phyloP scores from a whole-genome alignment of 164 flowering plant species.

The Hamamelis virginiana region DNA sequence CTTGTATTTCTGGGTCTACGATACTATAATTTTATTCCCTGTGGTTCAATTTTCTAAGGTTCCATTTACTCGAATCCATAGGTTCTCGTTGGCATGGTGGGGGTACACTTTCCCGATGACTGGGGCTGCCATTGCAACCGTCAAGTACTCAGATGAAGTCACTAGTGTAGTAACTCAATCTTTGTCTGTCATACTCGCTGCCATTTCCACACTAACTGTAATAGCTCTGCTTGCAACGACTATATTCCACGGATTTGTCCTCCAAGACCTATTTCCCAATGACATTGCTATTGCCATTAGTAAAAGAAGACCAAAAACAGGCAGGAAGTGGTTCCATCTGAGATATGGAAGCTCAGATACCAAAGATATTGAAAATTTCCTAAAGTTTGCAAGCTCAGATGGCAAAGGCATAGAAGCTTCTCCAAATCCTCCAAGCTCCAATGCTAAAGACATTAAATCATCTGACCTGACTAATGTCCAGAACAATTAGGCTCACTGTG shows the following conservation, averaged over 20 bases:
- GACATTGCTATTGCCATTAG: slow-evolving; percentile 87
- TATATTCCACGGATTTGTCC: slow-evolving; percentile 67
- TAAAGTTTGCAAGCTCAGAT: slow-evolving; percentile 31
- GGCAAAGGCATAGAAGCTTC: slow-evolving; percentile 39
- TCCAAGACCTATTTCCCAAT: slow-evolving; percentile 78
- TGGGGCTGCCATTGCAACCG: slow-evolving; percentile 72
- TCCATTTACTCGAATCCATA: slow-evolving; percentile 8
- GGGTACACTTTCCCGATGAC: slow-evolving; percentile 81
- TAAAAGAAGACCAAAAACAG: slow-evolving; percentile 37
- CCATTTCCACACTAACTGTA: slow-evolving; percentile 52
- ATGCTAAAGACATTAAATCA: not conserved
- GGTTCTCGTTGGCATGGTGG: slow-evolving; percentile 84
- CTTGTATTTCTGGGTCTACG: not conserved
- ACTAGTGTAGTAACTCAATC: slow-evolving; percentile 39
- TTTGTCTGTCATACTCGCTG: slow-evolving; percentile 46
- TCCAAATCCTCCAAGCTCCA: not conserved
- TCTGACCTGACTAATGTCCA: not conserved
- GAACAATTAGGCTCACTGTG: not conserved
- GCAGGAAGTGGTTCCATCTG: slow-evolving; percentile 42
- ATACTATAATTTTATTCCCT: not conserved
- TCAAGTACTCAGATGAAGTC: slow-evolving; percentile 55
- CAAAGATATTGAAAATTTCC: slow-evolving; percentile 36
- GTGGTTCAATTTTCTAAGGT: not conserved
- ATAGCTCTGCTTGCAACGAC: slow-evolving; percentile 59
- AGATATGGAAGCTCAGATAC: slow-evolving; percentile 44